These are phyloP conservation scores for Penicillium verhagenii DNA, from an alignment of 495 filamentous ascomycete species.

Conservation along the genomic window DNA sequence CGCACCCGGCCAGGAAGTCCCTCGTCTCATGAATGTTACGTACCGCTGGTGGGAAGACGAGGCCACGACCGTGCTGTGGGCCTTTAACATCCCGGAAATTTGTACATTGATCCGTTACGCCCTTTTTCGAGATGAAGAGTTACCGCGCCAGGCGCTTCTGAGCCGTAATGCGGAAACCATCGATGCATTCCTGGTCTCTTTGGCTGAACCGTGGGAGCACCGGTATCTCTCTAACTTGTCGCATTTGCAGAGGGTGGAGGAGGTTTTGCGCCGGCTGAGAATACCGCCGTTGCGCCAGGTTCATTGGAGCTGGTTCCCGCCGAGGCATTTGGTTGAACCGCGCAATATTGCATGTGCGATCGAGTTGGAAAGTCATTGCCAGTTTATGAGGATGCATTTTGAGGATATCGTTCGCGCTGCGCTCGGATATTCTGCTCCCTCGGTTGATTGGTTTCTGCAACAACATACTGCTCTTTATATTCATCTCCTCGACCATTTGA, in stretches of 20 bases:
- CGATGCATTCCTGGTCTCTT: constrained; percentile 31
- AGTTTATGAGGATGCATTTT: constrained; percentile 41
- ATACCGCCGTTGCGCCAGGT: constrained; percentile 18
- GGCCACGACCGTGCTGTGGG: constrained; percentile 40
- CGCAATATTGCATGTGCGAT: constrained; percentile 33
- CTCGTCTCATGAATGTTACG: constrained; percentile 25
- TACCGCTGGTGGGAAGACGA: constrained; percentile 50
- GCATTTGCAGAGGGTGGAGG: constrained; percentile 44
- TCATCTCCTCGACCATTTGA: constrained; percentile 35
- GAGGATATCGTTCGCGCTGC: constrained; percentile 43
- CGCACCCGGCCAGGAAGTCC: constrained; percentile 29
- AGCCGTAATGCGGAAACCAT: constrained; percentile 32
- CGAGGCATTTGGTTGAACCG: constrained; percentile 19
- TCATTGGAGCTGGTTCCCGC: constrained; percentile 43
- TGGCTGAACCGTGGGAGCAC: constrained; percentile 30
- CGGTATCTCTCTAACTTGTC: constrained; percentile 28
- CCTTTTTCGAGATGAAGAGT: constrained; percentile 34
- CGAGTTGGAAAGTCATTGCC: constrained; percentile 44
- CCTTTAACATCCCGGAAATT: constrained; percentile 40
- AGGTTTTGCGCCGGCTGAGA: constrained; percentile 37
- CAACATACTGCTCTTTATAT: constrained; percentile 42
- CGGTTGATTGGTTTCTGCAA: constrained; percentile 43
- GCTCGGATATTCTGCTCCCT: constrained; percentile 31
- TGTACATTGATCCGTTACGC: constrained; percentile 39
- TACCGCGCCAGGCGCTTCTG: constrained; percentile 35